phyloP scores from a whole-genome alignment of 345 rosid genomes.

The Geranium brycei region DNA sequence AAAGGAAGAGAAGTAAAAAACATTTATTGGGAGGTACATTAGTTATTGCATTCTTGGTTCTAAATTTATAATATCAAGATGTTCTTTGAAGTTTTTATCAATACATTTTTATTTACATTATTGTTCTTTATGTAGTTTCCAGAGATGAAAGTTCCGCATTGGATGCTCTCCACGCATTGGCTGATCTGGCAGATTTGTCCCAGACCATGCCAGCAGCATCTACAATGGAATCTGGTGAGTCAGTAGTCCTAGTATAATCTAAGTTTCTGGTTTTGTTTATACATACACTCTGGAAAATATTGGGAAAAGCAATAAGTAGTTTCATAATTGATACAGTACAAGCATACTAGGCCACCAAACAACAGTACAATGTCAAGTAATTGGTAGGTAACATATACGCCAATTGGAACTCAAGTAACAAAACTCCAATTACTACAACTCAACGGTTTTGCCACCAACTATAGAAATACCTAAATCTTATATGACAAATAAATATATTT shows the following conservation, averaged over 20 bases:
- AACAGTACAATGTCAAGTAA: not conserved
- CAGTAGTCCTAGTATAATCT: not conserved
- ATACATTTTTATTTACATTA: constrained; percentile 1
- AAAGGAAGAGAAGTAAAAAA: constrained; percentile 44
- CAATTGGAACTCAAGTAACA: no score
- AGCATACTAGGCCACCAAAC: not conserved
- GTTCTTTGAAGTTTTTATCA: not conserved
- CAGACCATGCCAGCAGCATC: constrained; percentile 39
- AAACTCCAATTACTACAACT: not conserved
- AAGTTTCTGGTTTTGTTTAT: not conserved
- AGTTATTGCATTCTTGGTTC: constrained; percentile 6
- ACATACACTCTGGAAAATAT: not conserved
- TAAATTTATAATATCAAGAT: not conserved
- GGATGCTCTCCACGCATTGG: constrained; percentile 70
- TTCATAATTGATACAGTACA: not conserved
- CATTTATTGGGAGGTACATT: constrained; percentile 50
- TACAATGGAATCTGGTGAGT: constrained; percentile 57
- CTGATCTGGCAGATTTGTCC: constrained; percentile 71
- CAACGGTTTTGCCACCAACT: not conserved
- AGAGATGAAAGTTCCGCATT: constrained; percentile 47
- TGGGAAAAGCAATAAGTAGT: not conserved
- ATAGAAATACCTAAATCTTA: not conserved
- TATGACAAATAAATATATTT: no score
- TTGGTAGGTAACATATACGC: not conserved
- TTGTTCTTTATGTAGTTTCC: constrained; percentile 2